Evolutionary conservation across 331 rosid species (phyloP).

Genomic region (Phaseolus coccineus): DNA sequence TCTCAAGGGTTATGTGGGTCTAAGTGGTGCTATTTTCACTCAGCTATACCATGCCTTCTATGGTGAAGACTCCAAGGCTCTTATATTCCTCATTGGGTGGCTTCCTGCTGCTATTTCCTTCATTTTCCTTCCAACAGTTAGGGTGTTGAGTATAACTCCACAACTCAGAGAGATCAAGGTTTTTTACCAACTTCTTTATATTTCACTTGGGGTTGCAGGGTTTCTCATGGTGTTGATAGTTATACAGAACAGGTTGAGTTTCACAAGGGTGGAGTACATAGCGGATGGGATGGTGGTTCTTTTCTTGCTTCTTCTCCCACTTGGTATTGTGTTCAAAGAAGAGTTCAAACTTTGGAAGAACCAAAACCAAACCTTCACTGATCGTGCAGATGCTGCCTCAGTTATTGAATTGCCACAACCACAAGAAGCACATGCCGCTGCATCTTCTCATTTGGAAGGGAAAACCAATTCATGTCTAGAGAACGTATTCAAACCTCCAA

Average conservation of each 20-base stretch:
- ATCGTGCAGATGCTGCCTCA: slow-evolving; percentile 17
- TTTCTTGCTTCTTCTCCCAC: slow-evolving; percentile 58
- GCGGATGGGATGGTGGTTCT: slow-evolving; percentile 54
- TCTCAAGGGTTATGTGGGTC: slow-evolving; percentile 74
- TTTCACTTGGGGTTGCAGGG: slow-evolving; percentile 72
- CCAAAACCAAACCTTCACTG: slow-evolving; percentile 29
- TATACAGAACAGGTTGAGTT: slow-evolving; percentile 55
- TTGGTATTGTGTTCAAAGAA: slow-evolving; percentile 57
- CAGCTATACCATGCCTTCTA: slow-evolving; percentile 69
- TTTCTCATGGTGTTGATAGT: slow-evolving; percentile 72
- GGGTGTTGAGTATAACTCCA: slow-evolving; percentile 46
- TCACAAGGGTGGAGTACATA: slow-evolving; percentile 50
- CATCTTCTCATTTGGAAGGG: not conserved
- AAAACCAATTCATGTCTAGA: slow-evolving; percentile 45
- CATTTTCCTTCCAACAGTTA: slow-evolving; percentile 57
- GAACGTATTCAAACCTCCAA: slow-evolving; percentile 58
- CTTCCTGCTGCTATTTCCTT: slow-evolving; percentile 69
- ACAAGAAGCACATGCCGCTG: not conserved
- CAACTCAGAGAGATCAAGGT: slow-evolving; percentile 61
- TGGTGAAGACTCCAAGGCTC: slow-evolving; percentile 55
- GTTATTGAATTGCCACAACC: not conserved
- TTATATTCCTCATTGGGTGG: slow-evolving; percentile 74
- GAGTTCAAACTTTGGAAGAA: slow-evolving; percentile 53
- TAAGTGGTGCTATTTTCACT: slow-evolving; percentile 78
- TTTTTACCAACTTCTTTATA: slow-evolving; percentile 63